phyloP scores from a whole-genome alignment of 768 basidiomycete species.

The Flagelloscypha sp. region DNA sequence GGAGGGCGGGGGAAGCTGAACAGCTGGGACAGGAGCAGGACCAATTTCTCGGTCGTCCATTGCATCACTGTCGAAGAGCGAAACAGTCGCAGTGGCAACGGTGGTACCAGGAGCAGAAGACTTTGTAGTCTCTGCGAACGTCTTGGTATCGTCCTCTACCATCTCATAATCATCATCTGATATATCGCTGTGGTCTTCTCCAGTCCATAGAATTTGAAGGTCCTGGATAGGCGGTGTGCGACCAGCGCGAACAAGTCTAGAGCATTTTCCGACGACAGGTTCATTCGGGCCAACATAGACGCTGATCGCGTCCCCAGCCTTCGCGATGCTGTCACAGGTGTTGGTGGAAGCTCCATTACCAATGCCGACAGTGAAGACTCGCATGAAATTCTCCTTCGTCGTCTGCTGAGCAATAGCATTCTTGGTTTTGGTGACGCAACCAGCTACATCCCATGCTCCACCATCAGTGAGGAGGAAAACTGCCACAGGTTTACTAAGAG shows the following conservation, averaged over 20 bases:
- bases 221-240: conserved; percentile 23
- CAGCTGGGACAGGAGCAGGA: background rate
- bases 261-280: conserved; percentile 25
- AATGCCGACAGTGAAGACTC: conserved; percentile 37
- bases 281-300: conserved; percentile 25
- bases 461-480: conserved; percentile 39
- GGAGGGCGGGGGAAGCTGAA: too few species aligned
- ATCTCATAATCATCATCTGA: background rate
- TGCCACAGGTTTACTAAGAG: conserved; percentile 20
- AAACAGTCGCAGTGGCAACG: too few species aligned
- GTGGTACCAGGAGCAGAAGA: too few species aligned
- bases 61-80: too few species aligned
- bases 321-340: conserved; percentile 28
- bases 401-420: conserved; percentile 12
- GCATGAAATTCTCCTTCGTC: too few species aligned
- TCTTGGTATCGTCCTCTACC: background rate
- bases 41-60: too few species aligned
- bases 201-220: conserved; percentile 30
- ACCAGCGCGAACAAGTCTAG: conserved; percentile 28
- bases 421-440: conserved; percentile 11
- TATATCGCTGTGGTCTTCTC: too few species aligned
- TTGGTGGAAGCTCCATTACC: conserved; percentile 28
- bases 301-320: conserved; percentile 27
- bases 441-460: conserved; percentile 10
- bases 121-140: too few species aligned